Conservation (phyloP, 108 stramenopile species). For the Nannochloropsis gaditana region DNA sequence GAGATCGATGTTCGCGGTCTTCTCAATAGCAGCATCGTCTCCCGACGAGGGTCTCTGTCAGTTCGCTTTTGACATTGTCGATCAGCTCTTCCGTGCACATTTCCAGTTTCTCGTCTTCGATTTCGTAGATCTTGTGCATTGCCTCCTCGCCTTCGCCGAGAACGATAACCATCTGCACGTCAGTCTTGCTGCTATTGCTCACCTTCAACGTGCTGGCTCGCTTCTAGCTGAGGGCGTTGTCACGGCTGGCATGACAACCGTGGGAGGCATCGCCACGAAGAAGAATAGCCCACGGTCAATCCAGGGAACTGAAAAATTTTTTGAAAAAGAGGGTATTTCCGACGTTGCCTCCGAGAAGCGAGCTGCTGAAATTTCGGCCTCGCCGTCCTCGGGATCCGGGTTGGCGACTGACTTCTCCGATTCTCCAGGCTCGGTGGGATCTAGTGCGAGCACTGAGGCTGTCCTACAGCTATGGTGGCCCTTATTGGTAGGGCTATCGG, state of each 20-base stretch:
- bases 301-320: neutral
- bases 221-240: neutral
- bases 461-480: conserved; percentile 89
- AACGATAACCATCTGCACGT: conserved; percentile 61
- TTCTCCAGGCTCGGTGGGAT: neutral
- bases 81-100: conserved; percentile 46
- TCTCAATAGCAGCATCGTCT: conserved; percentile 76
- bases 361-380: neutral
- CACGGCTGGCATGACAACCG: neutral
- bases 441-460: neutral
- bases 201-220: conserved; percentile 39
- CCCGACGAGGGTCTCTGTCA: conserved; percentile 63
- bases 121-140: conserved; percentile 83
- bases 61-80: conserved; percentile 54
- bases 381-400: neutral
- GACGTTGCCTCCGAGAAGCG: neutral
- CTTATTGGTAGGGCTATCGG: conserved; percentile 77
- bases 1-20: conserved; percentile 77
- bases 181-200: conserved; percentile 57
- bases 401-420: neutral
- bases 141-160: conserved; percentile 73
- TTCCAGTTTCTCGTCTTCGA: conserved; percentile 60
- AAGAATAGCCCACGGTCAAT: neutral
- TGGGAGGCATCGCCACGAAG: neutral
- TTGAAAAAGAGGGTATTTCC: neutral